Base-by-base conservation (phyloP, 1,284 basidiomycete species). In the Athelia psychrophila region DNA sequence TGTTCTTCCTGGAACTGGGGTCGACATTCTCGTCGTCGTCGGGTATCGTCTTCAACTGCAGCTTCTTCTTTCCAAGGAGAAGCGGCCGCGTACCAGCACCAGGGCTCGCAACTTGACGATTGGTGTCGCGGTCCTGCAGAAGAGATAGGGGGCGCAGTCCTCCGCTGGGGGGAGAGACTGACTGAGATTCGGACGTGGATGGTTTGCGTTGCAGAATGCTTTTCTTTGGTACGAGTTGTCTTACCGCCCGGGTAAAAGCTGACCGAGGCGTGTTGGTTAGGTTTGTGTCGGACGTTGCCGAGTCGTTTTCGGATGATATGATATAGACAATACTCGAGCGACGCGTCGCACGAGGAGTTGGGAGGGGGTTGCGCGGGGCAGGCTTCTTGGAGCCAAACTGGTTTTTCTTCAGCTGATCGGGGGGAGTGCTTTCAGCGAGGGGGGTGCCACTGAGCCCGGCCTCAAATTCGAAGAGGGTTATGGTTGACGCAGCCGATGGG, bases 251-350 rank as follows among this genome's bases (percentile, higher is more conserved):
- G 57, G 76, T 72, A 6, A 76, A 76, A n/a, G n/a, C n/a, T 73
- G 76, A 80, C 58, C 77, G 72, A 33, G 72, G 67, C 19, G 69
- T 58, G 51, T 58, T 50, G 35, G 53, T 54, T 8, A 33, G 44
- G 22, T 53, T 40, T 10, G 40, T 30, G 13, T 13, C 13, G 27
- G 5, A 6, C 27, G 27, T 35, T 12, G 18, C 40, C 16, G 33
- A 5, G 23, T 54, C 54, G 57, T 74, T 67, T 61, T 80, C 72
- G 57, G 79, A 75, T 51, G 83, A 83, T 68, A 76, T 80, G 61
- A 83, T 79, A 69, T 86, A 84, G 54, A 77, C 68, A 66, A 86
- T 81, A 60, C 80, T 83, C 51, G 84, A 82, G 57, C 78, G 78
- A 57, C 73, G 70, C 52, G 55, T 59, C 10, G 54, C 30, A 22